A percentile compares a stretch with the other conserved stretches of the same genome.
Evolutionary conservation across 495 filamentous ascomycete species (phyloP).

Genomic region (Viridothelium virens): DNA sequence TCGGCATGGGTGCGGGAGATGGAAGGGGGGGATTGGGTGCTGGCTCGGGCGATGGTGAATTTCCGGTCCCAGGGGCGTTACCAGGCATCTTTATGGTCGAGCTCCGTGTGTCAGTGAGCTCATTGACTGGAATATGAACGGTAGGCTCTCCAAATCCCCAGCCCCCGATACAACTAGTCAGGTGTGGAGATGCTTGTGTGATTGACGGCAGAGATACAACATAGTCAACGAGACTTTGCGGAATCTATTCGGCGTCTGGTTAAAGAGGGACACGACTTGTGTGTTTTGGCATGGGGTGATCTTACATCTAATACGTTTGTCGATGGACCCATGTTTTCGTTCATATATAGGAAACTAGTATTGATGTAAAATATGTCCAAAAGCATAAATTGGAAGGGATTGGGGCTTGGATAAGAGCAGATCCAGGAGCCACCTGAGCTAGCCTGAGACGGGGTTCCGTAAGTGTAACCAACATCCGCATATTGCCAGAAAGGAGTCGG

Average conservation of each 20-base stretch:
- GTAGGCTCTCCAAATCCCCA: neutral
- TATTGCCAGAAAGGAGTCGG: constrained; percentile 1
- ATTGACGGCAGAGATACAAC: neutral
- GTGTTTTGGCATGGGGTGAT: neutral
- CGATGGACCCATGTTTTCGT: neutral
- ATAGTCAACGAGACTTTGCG: neutral
- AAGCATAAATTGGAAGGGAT: neutral
- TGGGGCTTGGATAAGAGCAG: neutral
- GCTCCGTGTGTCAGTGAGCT: constrained; percentile 1
- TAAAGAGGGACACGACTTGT: neutral
- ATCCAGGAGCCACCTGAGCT: neutral
- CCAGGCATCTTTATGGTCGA: neutral
- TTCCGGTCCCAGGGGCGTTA: neutral
- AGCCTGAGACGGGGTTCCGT: neutral
- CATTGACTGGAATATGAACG: constrained; percentile 7
- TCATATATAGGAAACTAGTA: neutral
- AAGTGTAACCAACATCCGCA: neutral
- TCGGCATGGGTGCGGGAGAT: neutral
- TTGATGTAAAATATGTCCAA: neutral
- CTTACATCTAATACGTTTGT: neutral
- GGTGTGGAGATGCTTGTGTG: neutral
- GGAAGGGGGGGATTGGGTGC: neutral
- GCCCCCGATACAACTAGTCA: neutral
- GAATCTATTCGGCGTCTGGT: neutral
- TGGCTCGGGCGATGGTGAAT: neutral